These are phyloP conservation scores for Austroboletus novae-zelandiae DNA, from an alignment of 1,284 basidiomycete genomes.

Conservation along the genomic window DNA sequence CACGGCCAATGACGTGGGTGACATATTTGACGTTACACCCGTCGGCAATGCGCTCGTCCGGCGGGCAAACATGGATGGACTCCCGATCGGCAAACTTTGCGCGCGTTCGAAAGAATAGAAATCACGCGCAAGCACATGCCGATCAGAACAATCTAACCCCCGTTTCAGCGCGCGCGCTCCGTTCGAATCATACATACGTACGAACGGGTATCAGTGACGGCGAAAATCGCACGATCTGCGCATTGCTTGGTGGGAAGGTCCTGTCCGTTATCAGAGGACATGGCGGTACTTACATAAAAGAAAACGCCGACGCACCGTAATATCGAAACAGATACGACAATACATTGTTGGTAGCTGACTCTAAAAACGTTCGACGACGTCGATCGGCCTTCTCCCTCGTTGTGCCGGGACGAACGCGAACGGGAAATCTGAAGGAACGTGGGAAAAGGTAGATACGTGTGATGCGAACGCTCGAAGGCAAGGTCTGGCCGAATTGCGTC, in stretches of 20 bases:
- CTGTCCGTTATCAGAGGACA: too few species aligned
- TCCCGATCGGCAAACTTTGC: too few species aligned
- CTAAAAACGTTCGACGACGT: background rate
- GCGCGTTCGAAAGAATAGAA: too few species aligned
- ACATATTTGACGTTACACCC: too few species aligned
- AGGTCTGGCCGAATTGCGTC: background rate
- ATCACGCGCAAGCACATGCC: too few species aligned
- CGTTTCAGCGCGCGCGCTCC: too few species aligned
- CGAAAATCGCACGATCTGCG: background rate
- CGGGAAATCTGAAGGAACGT: background rate
- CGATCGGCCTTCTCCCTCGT: background rate
- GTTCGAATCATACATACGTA: background rate
- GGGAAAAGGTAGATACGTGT: background rate
- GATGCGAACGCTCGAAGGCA: background rate
- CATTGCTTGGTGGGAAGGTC: background rate
- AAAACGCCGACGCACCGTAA: background rate
- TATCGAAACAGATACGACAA: background rate
- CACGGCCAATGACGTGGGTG: background rate
- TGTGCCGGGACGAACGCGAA: background rate
- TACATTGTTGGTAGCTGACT: background rate
- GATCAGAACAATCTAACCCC: too few species aligned
- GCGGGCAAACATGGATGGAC: too few species aligned
- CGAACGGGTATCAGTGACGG: background rate
- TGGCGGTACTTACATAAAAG: background rate
- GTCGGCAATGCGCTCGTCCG: too few species aligned